Conservation (phyloP, 2,329 filamentous ascomycete genomes). For the Helminthosporium solani region DNA sequence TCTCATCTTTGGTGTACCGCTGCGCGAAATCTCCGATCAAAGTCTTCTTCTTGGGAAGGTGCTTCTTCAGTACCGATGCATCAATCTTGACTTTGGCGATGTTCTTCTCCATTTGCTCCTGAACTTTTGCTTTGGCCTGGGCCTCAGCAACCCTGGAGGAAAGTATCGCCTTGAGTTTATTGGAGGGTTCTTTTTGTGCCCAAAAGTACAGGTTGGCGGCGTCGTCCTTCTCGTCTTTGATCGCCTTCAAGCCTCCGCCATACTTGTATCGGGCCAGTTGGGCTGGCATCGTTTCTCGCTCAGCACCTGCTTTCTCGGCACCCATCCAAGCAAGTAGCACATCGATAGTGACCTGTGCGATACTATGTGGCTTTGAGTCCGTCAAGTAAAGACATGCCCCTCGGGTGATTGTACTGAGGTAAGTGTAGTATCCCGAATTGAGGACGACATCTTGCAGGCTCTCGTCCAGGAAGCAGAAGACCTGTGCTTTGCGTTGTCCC, state of each 20-base stretch:
- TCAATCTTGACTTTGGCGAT: constrained; percentile 16
- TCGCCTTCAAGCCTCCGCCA: constrained; percentile 15
- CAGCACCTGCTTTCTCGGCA: constrained; percentile 22
- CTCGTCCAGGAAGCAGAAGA: constrained; percentile 47
- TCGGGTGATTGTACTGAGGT: constrained; percentile 46
- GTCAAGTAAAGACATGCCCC: constrained; percentile 45
- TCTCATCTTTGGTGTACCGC: constrained; percentile 43
- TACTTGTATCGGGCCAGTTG: constrained; percentile 21
- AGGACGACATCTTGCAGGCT: constrained; percentile 1
- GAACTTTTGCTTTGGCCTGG: constrained; percentile 2
- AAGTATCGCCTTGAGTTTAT: not conserved
- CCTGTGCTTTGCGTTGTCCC: constrained; percentile 45
- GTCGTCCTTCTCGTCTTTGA: constrained; percentile 19
- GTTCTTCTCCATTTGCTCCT: constrained; percentile 13
- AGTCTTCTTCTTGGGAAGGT: constrained; percentile 40
- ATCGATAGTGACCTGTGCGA: constrained; percentile 47
- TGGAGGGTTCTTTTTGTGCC: constrained; percentile 7
- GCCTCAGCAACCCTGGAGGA: not conserved
- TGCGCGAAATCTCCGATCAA: constrained; percentile 31
- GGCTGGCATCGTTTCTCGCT: constrained; percentile 11
- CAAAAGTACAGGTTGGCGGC: constrained; percentile 20
- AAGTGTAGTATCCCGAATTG: constrained; percentile 42
- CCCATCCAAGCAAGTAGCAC: constrained; percentile 51
- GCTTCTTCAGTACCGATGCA: constrained; percentile 16
- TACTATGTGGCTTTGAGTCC: constrained; percentile 21